These are phyloP conservation scores for Saccharomyces hybrid DNA, from an alignment of 1,139 yeast species.

Conservation along the genomic window DNA sequence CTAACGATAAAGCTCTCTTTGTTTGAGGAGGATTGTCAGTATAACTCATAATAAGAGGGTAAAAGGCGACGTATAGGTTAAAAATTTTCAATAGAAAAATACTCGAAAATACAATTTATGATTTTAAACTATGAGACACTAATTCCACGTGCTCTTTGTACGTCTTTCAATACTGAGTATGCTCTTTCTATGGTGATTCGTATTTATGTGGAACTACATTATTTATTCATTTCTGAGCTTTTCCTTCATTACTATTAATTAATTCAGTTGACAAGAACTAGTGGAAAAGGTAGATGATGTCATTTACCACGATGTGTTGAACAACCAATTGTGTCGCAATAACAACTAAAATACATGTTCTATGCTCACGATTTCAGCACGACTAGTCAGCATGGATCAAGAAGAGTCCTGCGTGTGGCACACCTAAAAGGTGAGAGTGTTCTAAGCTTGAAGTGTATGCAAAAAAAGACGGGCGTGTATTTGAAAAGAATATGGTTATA, in stretches of 20 bases:
- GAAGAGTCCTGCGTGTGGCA: not conserved
- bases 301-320: not conserved
- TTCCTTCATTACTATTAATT: not conserved
- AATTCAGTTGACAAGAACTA: not conserved
- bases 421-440: not conserved
- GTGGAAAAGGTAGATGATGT: not conserved
- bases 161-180: not conserved
- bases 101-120: not conserved
- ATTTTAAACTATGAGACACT: not conserved
- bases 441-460: not conserved
- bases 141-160: not conserved
- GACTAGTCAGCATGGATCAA: not conserved
- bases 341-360: not conserved
- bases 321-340: not conserved
- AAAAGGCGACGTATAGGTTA: not conserved
- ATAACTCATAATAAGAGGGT: conserved; percentile 7
- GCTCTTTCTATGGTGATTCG: not conserved
- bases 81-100: not conserved
- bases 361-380: not conserved
- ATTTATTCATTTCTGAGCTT: not conserved
- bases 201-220: not conserved
- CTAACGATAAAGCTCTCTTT: conserved; percentile 29
- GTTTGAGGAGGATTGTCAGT: conserved; percentile 9
- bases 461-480: not conserved
- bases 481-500: not conserved